Evolutionary conservation across 1,139 yeast genomes (phyloP), one percentile per base, ranked within the genome.

Genomic region (Nakaseomyces nivariensis): DNA sequence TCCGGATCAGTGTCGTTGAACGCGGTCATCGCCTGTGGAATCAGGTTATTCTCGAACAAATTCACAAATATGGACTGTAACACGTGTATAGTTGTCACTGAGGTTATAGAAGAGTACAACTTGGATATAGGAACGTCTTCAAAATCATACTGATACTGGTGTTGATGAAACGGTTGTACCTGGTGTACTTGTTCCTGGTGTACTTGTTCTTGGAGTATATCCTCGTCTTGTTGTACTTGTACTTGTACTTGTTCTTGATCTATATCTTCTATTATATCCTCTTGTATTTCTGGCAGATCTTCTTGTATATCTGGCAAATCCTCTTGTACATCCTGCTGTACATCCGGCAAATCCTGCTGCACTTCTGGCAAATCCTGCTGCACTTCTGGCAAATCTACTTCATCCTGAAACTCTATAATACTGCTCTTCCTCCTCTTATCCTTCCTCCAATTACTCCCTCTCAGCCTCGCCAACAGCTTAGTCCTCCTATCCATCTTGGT

Each of bases 61-160:
- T 51, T 52, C 17, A 52, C 50, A 37, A 59, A 52, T 45, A 59
- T 43, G 26, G 56, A 49, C 27, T 48, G 49, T 32, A 60, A 50
- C 10, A 59, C 60, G 40, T 60, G 63, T 34, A 60, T 55, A 4
- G 61, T 52, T 5, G 63, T 54, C 29, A 60, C 51, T 2, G 64
- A 58, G 5, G 62, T 56, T 33, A 60, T 54, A 5, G 63, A 54
- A 7, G 64, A 54, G 9, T 58, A 54, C 29, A 60, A 49, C 47
- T 56, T 55, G 13, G 61, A 47, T 13, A 56, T 38, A 2, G 60
- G 59, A 37, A 56, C 46, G 32, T 49, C 55, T 4, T 56, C 52
- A 45, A 59, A 59, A 22, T 53, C 46, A 42, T 54, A 56, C 31
- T 9, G 31, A 7, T 29, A 9, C 31, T 29, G 31, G 6, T 7